These are phyloP conservation scores for Postia placenta DNA, from an alignment of 768 basidiomycete genomes.

Conservation along the genomic window DNA sequence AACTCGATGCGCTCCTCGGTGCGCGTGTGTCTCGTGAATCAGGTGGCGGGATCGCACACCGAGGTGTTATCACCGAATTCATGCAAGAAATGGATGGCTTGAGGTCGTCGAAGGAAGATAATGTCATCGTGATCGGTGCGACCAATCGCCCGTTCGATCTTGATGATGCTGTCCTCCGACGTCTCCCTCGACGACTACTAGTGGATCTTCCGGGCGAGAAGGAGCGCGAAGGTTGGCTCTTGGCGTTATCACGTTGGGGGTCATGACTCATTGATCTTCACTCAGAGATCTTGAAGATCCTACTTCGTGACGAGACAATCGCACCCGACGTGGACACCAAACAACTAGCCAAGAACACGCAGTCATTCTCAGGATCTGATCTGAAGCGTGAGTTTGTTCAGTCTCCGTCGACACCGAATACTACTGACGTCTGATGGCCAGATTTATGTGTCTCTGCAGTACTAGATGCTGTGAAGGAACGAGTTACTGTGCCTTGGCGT, in stretches of 20 bases:
- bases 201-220: slow-evolving; percentile 85
- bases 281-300: slow-evolving; percentile 81
- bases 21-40: slow-evolving; percentile 77
- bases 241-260: background rate
- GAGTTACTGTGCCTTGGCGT: slow-evolving; percentile 75
- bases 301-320: slow-evolving; percentile 75
- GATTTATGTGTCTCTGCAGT: slow-evolving; percentile 93
- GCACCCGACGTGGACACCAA: slow-evolving; percentile 57
- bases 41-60: slow-evolving; percentile 76
- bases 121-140: slow-evolving; percentile 88
- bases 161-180: slow-evolving; percentile 87
- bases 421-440: slow-evolving; percentile 26
- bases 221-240: slow-evolving; percentile 71
- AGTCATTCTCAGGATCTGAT: slow-evolving; percentile 90
- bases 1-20: slow-evolving; percentile 90
- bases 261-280: background rate
- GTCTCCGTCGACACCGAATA: slow-evolving; percentile 3
- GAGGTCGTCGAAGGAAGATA: slow-evolving; percentile 71
- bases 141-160: slow-evolving; percentile 90
- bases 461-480: slow-evolving; percentile 85
- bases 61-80: slow-evolving; percentile 86
- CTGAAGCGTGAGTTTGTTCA: slow-evolving; percentile 68
- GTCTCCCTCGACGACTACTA: slow-evolving; percentile 79
- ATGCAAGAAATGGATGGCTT: slow-evolving; percentile 98
- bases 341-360: slow-evolving; percentile 62